Evolutionary conservation across 352 stramenopile species (phyloP).

Genomic region (Blastocystis sp.): DNA sequence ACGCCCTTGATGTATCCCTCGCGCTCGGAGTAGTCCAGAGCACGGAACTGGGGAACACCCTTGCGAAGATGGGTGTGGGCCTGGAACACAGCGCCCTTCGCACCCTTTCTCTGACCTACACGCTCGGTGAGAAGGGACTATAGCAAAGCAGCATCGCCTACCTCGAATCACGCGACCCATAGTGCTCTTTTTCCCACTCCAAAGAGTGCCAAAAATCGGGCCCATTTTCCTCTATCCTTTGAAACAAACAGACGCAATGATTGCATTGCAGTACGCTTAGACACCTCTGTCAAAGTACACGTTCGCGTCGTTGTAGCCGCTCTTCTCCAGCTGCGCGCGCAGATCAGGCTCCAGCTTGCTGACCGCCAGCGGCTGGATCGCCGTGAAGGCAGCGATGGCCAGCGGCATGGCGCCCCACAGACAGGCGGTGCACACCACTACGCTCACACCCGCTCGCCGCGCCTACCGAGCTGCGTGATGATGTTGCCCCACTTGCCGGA

Average conservation of each 20-base stretch:
- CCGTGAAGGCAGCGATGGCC: slow-evolving; percentile 79
- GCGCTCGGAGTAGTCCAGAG: too few species aligned
- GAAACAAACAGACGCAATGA: slow-evolving; percentile 7
- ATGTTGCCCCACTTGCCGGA: slow-evolving; percentile 50
- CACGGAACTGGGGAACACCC: too few species aligned
- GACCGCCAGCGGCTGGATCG: slow-evolving; percentile 19
- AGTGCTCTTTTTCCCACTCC: background rate
- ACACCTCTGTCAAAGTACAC: slow-evolving; percentile 59
- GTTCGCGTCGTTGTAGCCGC: slow-evolving; percentile 15
- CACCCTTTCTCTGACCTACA: too few species aligned
- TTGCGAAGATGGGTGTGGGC: too few species aligned
- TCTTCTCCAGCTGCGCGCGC: background rate
- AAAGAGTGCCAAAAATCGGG: background rate
- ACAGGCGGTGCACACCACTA: slow-evolving; percentile 72
- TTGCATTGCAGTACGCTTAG: slow-evolving; percentile 23
- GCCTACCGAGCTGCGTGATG: slow-evolving; percentile 40
- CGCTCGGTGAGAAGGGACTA: background rate
- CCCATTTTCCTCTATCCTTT: background rate
- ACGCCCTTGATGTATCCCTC: too few species aligned
- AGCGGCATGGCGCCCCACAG: slow-evolving; percentile 78
- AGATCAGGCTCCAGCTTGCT: slow-evolving; percentile 43
- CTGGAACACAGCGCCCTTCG: too few species aligned
- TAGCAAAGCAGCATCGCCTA: slow-evolving; percentile 23
- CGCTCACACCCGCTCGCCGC: background rate
- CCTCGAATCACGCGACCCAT: slow-evolving; percentile 66